These are phyloP conservation scores for Urostyla sp. DNA, from an alignment of 73 alveolate species.

Conservation along the genomic window DNA sequence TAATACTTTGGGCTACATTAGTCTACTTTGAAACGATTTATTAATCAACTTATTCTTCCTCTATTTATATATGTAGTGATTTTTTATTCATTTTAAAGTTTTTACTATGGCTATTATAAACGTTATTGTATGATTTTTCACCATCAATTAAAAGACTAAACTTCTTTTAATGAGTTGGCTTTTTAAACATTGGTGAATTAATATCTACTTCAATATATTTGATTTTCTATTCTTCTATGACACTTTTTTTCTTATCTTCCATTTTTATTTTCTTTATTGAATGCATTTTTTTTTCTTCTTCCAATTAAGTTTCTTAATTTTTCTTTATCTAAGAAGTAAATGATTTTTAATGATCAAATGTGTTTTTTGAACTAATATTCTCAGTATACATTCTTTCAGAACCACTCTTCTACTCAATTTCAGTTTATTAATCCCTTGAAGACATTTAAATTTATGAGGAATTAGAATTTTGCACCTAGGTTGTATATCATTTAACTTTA, in stretches of 20 bases:
- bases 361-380: slow-evolving; percentile 21
- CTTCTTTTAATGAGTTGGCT: too few species aligned
- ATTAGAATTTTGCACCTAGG: background rate
- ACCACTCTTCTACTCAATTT: background rate
- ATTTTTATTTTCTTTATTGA: background rate
- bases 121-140: too few species aligned
- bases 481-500: background rate
- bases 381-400: background rate
- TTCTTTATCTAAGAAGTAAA: background rate
- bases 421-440: slow-evolving; percentile 13
- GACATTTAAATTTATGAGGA: background rate
- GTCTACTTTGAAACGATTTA: too few species aligned
- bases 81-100: too few species aligned
- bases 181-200: background rate
- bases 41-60: too few species aligned
- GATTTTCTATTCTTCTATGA: background rate
- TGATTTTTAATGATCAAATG: slow-evolving; percentile 43
- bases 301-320: background rate
- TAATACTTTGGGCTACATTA: too few species aligned
- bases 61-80: too few species aligned
- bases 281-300: slow-evolving; percentile 6
- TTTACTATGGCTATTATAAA: too few species aligned
- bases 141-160: too few species aligned
- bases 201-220: background rate
- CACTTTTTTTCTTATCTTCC: slow-evolving; percentile 22